A percentile compares a stretch with the other conserved stretches of the same genome.
phyloP scores from a whole-genome alignment of 202 grass and related monocot genomes.

The Thinopyrum obtusiflorum region DNA sequence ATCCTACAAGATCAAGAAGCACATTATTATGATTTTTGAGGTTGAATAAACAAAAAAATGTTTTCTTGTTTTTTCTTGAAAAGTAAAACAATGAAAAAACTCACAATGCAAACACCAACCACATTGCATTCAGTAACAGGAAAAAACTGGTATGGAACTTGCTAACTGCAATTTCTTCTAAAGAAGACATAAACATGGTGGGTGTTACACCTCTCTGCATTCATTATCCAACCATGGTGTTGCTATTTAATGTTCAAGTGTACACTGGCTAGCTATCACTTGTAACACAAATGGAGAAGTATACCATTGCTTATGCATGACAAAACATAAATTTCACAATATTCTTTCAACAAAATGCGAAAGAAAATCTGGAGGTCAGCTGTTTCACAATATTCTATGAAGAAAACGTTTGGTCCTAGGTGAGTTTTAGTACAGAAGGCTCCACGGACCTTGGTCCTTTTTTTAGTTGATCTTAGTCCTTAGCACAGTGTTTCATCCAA shows the following conservation, averaged over 20 bases:
- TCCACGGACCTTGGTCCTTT: too few species aligned
- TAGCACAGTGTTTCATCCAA: too few species aligned
- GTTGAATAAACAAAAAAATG: too few species aligned
- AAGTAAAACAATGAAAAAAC: too few species aligned
- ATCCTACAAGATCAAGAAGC: slow-evolving; percentile 47
- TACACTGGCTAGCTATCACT: neutral
- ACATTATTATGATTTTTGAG: neutral
- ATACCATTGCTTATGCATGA: neutral
- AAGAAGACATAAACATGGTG: neutral
- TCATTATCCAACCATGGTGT: slow-evolving; percentile 10
- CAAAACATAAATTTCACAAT: neutral
- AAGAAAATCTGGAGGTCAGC: neutral
- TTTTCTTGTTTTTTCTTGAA: too few species aligned
- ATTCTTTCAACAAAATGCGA: neutral
- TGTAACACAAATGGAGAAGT: neutral
- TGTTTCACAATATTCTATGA: too few species aligned
- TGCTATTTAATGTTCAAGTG: neutral
- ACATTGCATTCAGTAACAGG: slow-evolving; percentile 42
- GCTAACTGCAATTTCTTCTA: slow-evolving; percentile 13
- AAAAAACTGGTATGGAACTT: slow-evolving; percentile 22
- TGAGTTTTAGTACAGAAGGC: too few species aligned
- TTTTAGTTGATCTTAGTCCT: too few species aligned
- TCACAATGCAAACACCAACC: slow-evolving; percentile 5
- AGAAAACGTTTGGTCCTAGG: too few species aligned
- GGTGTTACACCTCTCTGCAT: slow-evolving; percentile 18